These are phyloP conservation scores for Tricladium varicosporioides DNA, from an alignment of 2,329 filamentous ascomycete genomes.

Conservation along the genomic window DNA sequence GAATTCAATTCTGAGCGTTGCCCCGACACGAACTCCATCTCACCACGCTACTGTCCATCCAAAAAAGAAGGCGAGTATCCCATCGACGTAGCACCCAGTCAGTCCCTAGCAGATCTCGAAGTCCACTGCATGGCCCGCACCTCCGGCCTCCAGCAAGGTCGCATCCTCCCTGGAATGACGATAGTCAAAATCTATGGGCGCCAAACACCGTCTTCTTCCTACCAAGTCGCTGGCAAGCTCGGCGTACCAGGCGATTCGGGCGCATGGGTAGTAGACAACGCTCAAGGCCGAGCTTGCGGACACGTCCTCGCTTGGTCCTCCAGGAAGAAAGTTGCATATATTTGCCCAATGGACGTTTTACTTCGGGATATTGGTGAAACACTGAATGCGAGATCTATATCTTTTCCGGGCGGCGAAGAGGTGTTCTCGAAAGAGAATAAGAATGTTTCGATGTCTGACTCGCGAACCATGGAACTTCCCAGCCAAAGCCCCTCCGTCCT, in stretches of 20 bases:
- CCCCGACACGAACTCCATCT: slow-evolving; percentile 71
- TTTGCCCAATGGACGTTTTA: slow-evolving; percentile 91
- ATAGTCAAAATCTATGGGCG: slow-evolving; percentile 87
- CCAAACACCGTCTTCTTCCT: slow-evolving; percentile 72
- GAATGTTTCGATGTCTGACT: not conserved
- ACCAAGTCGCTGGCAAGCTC: slow-evolving; percentile 54
- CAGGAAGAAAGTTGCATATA: slow-evolving; percentile 79
- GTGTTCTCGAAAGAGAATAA: slow-evolving; percentile 8
- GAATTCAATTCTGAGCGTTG: slow-evolving; percentile 70
- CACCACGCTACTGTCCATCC: slow-evolving; percentile 38
- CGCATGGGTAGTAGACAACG: slow-evolving; percentile 85
- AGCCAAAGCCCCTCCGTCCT: not conserved
- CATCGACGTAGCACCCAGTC: slow-evolving; percentile 56
- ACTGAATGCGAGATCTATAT: slow-evolving; percentile 67
- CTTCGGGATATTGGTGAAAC: slow-evolving; percentile 82
- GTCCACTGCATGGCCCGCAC: slow-evolving; percentile 90
- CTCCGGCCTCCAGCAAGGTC: slow-evolving; percentile 75
- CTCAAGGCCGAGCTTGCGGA: slow-evolving; percentile 76
- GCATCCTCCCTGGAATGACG: slow-evolving; percentile 74
- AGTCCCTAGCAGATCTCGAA: slow-evolving; percentile 66
- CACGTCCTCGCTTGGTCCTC: slow-evolving; percentile 88
- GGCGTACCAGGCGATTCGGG: slow-evolving; percentile 86
- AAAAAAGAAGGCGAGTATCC: slow-evolving; percentile 46
- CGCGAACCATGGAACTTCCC: not conserved
- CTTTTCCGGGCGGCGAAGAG: slow-evolving; percentile 60